Evolutionary conservation across 306 rosid genomes (phyloP), one percentile per base, ranked within the genome.

Genomic region (Trifolium fragiferum): DNA sequence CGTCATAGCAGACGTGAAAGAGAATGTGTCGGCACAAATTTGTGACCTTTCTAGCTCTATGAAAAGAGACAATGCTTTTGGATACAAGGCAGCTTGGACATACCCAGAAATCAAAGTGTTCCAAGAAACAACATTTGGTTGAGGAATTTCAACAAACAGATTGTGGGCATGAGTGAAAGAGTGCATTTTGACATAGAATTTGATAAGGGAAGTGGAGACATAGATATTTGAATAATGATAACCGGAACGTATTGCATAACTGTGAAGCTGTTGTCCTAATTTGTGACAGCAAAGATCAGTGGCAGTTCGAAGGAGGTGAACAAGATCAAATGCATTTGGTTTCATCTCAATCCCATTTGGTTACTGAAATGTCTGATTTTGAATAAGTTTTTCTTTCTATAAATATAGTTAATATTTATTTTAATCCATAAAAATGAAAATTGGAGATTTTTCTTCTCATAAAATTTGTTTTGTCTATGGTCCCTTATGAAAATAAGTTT

Each of bases 71-170:
- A 88, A 73, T 9, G 96, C 95, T 49, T 75, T 61, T 15, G 77
- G 47, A 74, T 74, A 86, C 66, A 75, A 72, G 57, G 90, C 86
- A 11, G 76, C 81, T 7, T 73, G 92, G 25, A 78, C 87, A 37
- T 79, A 85, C 0, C 93, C 97, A 44, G 87, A 89, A 62, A 91
- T 89, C 84, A 86, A 41, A 20, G 92, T 86, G 65, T 89, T 88
- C 92, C 89, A 87, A 63, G 96, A 76, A 74, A 89, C 86, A 7
- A 85, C 83, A 20, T 50, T 88, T 5, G 81, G 65, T 13, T 59
- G 38, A 59, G 65, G 65, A 14, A 59, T 59, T 59, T 59, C 65
- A 59, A 13, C 65, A 59, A 59, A 27, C 65, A 59, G 40, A 0
- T 59, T 27, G 16, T 59, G 65, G 6, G 38, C 65, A 59, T 59